These are phyloP conservation scores for Closterium sp. DNA, from an alignment of 139 green algal genomes.

Conservation along the genomic window DNA sequence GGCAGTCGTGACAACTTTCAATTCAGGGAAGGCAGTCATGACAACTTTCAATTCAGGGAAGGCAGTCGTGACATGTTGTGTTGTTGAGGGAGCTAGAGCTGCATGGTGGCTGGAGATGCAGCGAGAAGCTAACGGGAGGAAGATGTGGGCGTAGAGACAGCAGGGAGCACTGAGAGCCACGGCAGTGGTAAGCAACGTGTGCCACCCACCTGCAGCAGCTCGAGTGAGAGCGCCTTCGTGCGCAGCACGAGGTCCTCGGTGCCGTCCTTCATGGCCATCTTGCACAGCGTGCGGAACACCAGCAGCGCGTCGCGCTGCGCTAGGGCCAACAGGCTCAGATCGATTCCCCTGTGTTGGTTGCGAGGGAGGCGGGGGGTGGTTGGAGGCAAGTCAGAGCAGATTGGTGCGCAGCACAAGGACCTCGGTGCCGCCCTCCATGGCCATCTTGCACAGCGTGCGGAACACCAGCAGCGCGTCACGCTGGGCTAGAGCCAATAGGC, in stretches of 20 bases:
- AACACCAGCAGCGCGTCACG: background rate
- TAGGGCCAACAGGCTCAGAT: constrained; percentile 25
- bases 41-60: no score
- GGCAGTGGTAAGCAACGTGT: background rate
- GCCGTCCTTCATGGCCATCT: constrained; percentile 50
- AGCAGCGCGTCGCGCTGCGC: constrained; percentile 79
- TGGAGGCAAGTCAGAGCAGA: constrained; percentile 80
- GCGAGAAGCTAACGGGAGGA: no score
- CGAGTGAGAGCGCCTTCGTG: constrained; percentile 73
- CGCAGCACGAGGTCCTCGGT: constrained; percentile 39
- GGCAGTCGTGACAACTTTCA: no score
- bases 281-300: constrained; percentile 96
- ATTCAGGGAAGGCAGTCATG: no score
- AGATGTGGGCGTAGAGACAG: no score
- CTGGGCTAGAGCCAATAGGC: background rate
- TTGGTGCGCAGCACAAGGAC: constrained; percentile 40
- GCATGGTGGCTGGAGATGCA: no score
- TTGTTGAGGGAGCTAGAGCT: no score
- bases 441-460: constrained; percentile 79
- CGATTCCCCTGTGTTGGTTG: constrained; percentile 31
- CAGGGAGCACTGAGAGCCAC: no score
- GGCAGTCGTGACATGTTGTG: no score
- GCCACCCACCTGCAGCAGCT: constrained; percentile 80
- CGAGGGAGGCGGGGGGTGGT: no score
- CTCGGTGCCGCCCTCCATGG: constrained; percentile 40